Conservation (phyloP, 2,329 filamentous ascomycete genomes). For the Didymellaceae sp. region DNA sequence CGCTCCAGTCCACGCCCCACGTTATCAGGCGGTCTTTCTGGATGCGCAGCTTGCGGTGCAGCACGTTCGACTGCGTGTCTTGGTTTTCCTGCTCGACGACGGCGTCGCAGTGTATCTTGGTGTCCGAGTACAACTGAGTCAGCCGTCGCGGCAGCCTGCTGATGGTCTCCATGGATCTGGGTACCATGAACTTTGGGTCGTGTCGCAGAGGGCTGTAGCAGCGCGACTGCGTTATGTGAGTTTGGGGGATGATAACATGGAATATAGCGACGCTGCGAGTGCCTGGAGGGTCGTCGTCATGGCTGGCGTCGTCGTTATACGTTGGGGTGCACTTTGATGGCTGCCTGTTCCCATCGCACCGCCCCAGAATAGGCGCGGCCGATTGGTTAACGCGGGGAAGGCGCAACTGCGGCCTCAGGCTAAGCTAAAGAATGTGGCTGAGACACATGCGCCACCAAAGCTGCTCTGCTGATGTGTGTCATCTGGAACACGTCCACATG, state of each 20-base stretch:
- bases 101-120: slow-evolving; percentile 78
- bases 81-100: slow-evolving; percentile 65
- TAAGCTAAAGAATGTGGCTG: slow-evolving; percentile 15
- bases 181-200: slow-evolving; percentile 9
- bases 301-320: slow-evolving; percentile 18
- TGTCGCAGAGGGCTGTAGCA: slow-evolving; percentile 17
- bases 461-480: slow-evolving; percentile 1
- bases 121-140: slow-evolving; percentile 75
- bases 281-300: slow-evolving; percentile 32
- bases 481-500: slow-evolving; percentile 6
- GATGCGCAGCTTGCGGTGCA: slow-evolving; percentile 79
- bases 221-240: slow-evolving; percentile 20
- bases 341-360: slow-evolving; percentile 15
- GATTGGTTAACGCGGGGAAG: slow-evolving; percentile 11
- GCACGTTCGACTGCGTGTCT: slow-evolving; percentile 67
- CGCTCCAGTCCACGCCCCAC: slow-evolving; percentile 83
- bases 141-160: slow-evolving; percentile 51
- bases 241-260: slow-evolving; percentile 24
- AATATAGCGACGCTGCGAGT: slow-evolving; percentile 37
- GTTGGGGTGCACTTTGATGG: slow-evolving; percentile 14
- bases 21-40: slow-evolving; percentile 80
- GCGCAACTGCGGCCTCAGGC: slow-evolving; percentile 9
- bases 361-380: slow-evolving; percentile 5
- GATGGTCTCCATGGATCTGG: slow-evolving; percentile 44
- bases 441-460: slow-evolving; percentile 4